These are phyloP conservation scores for Clavaria fumosa DNA, from an alignment of 768 basidiomycete genomes.

Conservation along the genomic window DNA sequence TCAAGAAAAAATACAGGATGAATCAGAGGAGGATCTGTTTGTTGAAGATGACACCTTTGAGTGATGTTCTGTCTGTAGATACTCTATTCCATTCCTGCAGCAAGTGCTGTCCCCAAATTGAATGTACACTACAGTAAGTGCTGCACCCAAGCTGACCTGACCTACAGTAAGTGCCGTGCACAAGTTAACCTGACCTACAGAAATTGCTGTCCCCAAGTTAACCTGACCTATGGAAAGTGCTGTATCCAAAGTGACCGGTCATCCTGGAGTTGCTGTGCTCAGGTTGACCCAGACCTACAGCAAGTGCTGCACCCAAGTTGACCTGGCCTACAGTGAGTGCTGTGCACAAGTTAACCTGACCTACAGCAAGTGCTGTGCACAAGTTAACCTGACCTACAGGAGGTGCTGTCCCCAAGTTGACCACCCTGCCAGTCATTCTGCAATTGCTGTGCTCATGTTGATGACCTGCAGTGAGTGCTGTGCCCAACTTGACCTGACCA, in stretches of 20 bases:
- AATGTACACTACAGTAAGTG: neutral
- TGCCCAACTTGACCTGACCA: neutral
- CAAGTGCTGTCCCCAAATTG: neutral
- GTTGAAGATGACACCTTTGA: neutral
- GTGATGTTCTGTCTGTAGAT: neutral
- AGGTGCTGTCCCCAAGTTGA: too few species aligned
- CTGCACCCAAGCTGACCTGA: neutral
- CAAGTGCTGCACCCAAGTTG: neutral
- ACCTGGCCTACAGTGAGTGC: too few species aligned
- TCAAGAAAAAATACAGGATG: neutral
- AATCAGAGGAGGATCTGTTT: neutral
- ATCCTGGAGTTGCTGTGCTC: neutral
- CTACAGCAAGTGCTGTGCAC: neutral
- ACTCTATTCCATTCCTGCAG: neutral
- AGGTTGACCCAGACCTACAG: neutral
- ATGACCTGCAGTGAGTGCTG: neutral
- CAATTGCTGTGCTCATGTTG: neutral
- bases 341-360: neutral
- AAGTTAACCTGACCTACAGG: neutral
- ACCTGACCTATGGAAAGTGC: neutral
- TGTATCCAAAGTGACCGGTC: neutral
- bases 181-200: neutral
- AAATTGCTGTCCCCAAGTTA: neutral
- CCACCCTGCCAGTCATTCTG: too few species aligned
- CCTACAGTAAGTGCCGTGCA: too few species aligned